phyloP scores from a whole-genome alignment of 202 grass and related monocot genomes.

The Zizania palustris region DNA sequence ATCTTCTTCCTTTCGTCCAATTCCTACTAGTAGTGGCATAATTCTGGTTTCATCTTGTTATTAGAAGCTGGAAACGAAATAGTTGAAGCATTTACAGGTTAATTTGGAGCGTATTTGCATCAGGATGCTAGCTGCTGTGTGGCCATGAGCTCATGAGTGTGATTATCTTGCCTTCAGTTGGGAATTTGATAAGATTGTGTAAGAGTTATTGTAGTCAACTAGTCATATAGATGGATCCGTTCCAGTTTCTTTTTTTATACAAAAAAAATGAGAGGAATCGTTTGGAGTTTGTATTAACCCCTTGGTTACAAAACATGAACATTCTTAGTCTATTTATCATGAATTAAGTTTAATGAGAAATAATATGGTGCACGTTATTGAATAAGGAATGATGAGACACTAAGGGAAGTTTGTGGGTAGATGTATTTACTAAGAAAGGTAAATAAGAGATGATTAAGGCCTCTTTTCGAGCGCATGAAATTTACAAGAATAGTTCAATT shows the following conservation, averaged over 20 bases:
- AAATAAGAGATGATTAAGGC: no score
- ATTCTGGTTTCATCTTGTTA: constrained; percentile 35
- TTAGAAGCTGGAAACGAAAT: constrained; percentile 18
- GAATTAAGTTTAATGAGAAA: no score
- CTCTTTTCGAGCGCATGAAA: no score
- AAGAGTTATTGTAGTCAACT: background rate
- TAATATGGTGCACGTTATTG: no score
- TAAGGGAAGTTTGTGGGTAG: no score
- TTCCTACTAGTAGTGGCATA: background rate
- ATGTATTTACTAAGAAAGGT: no score
- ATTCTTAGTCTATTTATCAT: no score
- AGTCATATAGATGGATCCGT: background rate
- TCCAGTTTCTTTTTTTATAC: background rate
- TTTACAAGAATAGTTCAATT: no score
- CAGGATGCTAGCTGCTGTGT: background rate
- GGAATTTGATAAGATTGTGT: background rate
- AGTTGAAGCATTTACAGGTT: background rate
- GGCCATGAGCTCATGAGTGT: background rate
- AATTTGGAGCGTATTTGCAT: background rate
- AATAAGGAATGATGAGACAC: no score
- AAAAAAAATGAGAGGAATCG: background rate
- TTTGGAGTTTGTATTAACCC: background rate
- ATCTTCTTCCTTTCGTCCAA: constrained; percentile 9
- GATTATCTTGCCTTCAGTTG: background rate
- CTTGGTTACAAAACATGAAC: no score